These are phyloP conservation scores for Aspergillus awamori DNA, from an alignment of 2,329 filamentous ascomycete species.

Conservation along the genomic window DNA sequence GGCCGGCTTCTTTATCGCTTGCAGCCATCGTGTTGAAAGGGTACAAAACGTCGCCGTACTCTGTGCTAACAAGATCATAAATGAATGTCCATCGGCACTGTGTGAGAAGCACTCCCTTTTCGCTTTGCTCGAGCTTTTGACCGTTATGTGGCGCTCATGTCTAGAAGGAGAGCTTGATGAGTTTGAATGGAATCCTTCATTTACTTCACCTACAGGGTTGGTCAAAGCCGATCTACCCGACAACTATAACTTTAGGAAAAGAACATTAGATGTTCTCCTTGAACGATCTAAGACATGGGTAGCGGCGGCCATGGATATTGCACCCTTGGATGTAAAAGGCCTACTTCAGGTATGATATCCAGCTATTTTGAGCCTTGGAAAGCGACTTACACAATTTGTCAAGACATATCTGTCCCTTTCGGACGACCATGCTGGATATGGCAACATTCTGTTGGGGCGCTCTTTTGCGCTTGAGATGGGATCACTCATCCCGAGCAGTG, in stretches of 20 bases:
- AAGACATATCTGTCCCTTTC: constrained; percentile 94
- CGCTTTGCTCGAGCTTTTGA: constrained; percentile 85
- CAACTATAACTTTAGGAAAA: constrained; percentile 79
- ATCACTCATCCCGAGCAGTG: constrained; percentile 78
- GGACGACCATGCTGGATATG: constrained; percentile 86
- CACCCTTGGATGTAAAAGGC: constrained; percentile 91
- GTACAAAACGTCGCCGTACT: constrained; percentile 84
- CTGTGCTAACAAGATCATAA: constrained; percentile 84
- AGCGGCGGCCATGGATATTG: constrained; percentile 74
- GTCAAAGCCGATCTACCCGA: constrained; percentile 91
- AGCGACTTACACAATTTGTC: neutral
- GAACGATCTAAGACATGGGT: constrained; percentile 81
- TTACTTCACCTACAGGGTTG: constrained; percentile 74
- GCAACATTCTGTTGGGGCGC: constrained; percentile 86
- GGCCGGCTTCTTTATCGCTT: constrained; percentile 79
- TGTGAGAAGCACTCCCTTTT: constrained; percentile 91
- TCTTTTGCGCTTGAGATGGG: constrained; percentile 96
- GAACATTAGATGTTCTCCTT: constrained; percentile 77
- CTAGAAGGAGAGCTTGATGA: constrained; percentile 92
- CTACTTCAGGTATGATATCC: constrained; percentile 63
- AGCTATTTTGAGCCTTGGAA: neutral
- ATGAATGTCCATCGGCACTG: constrained; percentile 81
- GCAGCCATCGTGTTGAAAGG: constrained; percentile 89
- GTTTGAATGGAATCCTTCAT: constrained; percentile 82
- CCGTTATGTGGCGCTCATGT: constrained; percentile 93